These are phyloP conservation scores for Gamarada debralockiae DNA, from an alignment of 495 filamentous ascomycete genomes.

Conservation along the genomic window DNA sequence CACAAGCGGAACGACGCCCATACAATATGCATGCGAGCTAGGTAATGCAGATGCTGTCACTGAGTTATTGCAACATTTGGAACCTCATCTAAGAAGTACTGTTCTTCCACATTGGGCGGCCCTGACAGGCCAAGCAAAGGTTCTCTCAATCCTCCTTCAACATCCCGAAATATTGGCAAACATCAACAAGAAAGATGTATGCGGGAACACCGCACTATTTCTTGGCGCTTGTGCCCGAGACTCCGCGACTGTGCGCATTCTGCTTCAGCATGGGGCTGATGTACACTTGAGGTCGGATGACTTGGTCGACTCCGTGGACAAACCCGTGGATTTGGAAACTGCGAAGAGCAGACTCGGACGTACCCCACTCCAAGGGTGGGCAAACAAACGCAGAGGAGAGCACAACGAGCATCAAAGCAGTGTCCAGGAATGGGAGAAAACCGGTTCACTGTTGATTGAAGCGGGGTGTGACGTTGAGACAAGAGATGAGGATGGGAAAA, in stretches of 20 bases:
- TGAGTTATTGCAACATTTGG: not conserved
- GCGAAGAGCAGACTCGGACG: no score
- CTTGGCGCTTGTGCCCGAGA: not conserved
- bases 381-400: no score
- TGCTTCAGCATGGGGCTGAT: not conserved
- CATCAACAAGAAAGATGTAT: not conserved
- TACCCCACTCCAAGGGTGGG: no score
- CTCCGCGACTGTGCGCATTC: not conserved
- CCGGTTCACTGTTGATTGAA: no score
- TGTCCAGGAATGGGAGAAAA: no score
- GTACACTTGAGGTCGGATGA: no score
- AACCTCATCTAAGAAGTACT: no score
- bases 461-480: no score
- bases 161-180: not conserved
- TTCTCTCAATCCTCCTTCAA: not conserved
- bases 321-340: no score
- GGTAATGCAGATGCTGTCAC: constrained; percentile 3
- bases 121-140: not conserved
- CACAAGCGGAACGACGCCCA: constrained; percentile 6
- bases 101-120: not conserved
- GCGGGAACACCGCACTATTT: not conserved
- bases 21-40: constrained; percentile 12
- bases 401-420: no score
- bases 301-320: no score
- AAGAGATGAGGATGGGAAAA: no score